phyloP scores from a whole-genome alignment of 805 yeast genomes.

The Starmerella gropengiesseri region DNA sequence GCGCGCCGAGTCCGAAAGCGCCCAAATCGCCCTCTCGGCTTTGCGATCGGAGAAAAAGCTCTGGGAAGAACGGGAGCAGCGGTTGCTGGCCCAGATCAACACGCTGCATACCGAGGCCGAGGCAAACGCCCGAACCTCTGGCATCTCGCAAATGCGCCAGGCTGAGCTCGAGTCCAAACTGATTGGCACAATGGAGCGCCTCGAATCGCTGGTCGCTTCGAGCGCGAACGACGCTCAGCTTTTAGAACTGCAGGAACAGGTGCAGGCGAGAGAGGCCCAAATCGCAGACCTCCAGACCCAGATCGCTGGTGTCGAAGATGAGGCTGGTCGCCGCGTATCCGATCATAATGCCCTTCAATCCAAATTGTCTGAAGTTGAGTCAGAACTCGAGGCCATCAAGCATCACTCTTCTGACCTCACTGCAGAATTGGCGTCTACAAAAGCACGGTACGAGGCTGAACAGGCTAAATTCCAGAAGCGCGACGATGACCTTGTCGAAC shows the following conservation, averaged over 20 bases:
- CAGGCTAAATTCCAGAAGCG: constrained; percentile 16
- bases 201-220: constrained; percentile 16
- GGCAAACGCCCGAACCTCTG: not conserved
- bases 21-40: not conserved
- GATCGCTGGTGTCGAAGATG: constrained; percentile 3
- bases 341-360: not conserved
- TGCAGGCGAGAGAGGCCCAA: constrained; percentile 7
- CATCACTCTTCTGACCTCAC: constrained; percentile 4
- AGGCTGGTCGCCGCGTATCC: not conserved
- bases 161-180: constrained; percentile 3
- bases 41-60: constrained; percentile 2
- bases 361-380: not conserved
- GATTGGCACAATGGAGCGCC: constrained; percentile 3
- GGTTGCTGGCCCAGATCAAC: constrained; percentile 12
- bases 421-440: constrained; percentile 1
- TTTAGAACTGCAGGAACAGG: constrained; percentile 24
- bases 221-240: constrained; percentile 21
- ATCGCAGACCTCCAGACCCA: constrained; percentile 10
- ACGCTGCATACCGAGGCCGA: constrained; percentile 1
- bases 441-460: constrained; percentile 1
- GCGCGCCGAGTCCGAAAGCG: constrained; percentile 13
- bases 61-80: constrained; percentile 12
- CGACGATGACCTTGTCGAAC: constrained; percentile 22
- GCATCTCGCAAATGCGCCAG: not conserved
- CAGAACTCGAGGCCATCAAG: constrained; percentile 10